Evolutionary conservation across 2,329 filamentous ascomycete species (phyloP).

Genomic region (Apiospora koreana): DNA sequence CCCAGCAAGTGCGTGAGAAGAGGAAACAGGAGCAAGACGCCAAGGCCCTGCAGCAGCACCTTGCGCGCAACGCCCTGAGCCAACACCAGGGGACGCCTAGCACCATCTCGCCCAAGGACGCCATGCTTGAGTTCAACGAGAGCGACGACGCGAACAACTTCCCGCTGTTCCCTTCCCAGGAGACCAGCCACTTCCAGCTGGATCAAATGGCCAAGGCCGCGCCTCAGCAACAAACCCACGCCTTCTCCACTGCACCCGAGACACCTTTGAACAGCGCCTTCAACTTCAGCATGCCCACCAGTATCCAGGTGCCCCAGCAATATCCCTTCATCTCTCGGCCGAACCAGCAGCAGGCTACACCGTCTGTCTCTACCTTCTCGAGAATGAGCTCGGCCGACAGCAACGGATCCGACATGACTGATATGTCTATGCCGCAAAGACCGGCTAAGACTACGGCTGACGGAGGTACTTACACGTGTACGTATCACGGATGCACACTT

Average conservation of each 20-base stretch:
- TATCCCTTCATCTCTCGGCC: conserved; percentile 43
- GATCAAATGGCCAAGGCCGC: conserved; percentile 40
- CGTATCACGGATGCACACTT: conserved; percentile 85
- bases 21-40: conserved; percentile 62
- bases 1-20: conserved; percentile 62
- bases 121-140: conserved; percentile 82
- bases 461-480: conserved; percentile 91
- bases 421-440: conserved; percentile 39
- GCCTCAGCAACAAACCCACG: conserved; percentile 15
- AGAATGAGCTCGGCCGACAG: conserved; percentile 46
- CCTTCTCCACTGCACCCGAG: conserved; percentile 27
- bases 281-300: conserved; percentile 40
- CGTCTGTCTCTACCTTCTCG: conserved; percentile 39
- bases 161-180: conserved; percentile 70
- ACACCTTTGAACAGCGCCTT: conserved; percentile 30
- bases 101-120: conserved; percentile 94
- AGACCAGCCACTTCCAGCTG: conserved; percentile 45
- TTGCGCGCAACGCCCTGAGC: conserved; percentile 37
- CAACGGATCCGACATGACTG: conserved; percentile 33
- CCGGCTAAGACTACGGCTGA: conserved; percentile 71
- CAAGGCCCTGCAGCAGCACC: conserved; percentile 43
- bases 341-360: conserved; percentile 37
- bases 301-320: conserved; percentile 48
- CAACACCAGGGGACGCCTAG: conserved; percentile 59
- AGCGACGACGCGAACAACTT: conserved; percentile 67